Conservation (phyloP, 495 filamentous ascomycete genomes). For the Daldinia bambusicola region DNA sequence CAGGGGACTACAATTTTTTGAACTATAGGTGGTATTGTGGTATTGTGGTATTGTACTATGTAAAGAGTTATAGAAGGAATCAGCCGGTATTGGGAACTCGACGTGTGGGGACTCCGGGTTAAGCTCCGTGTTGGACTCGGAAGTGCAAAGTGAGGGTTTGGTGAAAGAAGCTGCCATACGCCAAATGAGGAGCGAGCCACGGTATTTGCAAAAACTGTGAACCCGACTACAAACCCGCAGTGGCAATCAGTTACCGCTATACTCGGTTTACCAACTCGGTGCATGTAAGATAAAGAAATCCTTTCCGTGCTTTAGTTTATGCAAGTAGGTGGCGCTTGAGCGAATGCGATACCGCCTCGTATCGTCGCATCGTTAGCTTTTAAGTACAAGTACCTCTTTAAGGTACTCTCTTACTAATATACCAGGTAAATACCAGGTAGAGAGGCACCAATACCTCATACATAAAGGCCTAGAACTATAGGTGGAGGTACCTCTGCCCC, state of each 20-base stretch:
- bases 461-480: no score
- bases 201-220: slow-evolving; percentile 9
- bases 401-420: no score
- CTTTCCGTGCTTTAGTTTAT: not conserved
- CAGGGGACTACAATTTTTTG: not conserved
- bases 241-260: not conserved
- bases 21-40: no score
- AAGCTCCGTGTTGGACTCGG: not conserved
- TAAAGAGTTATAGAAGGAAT: slow-evolving; percentile 2
- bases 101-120: not conserved
- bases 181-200: slow-evolving; percentile 3
- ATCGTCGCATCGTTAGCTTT: no score
- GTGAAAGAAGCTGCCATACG: not conserved
- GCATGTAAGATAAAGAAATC: slow-evolving; percentile 4
- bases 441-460: no score
- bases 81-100: not conserved
- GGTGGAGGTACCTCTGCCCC: no score
- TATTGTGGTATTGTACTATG: not conserved
- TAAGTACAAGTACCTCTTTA: no score
- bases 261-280: slow-evolving; percentile 2
- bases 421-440: no score
- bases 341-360: no score
- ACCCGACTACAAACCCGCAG: not conserved
- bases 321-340: not conserved
- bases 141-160: slow-evolving; percentile 3